These are phyloP conservation scores for Solanum arcanum DNA, from an alignment of 257 asterid genomes.

Conservation along the genomic window DNA sequence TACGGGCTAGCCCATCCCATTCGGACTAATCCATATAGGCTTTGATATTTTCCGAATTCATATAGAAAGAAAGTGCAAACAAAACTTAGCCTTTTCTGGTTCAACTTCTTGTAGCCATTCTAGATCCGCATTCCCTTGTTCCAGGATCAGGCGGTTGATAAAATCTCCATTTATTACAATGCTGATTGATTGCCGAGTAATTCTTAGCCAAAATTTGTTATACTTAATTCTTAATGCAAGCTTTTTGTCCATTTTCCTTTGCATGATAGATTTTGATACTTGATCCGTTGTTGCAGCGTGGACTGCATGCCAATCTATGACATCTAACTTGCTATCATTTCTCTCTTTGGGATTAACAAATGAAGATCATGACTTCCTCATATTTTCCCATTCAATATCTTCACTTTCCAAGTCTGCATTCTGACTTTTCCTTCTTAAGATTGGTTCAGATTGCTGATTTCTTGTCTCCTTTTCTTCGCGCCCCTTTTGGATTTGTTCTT, in stretches of 20 bases:
- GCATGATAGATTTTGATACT: not conserved
- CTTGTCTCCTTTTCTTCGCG: not conserved
- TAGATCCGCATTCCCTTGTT: conserved; percentile 6
- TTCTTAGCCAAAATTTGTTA: not conserved
- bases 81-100: conserved; percentile 8
- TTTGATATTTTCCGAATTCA: not conserved
- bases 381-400: conserved; percentile 3
- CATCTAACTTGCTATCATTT: not conserved
- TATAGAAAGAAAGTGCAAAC: not conserved
- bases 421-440: not conserved
- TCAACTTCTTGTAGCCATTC: conserved; percentile 9
- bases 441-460: not conserved
- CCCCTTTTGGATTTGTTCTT: not conserved
- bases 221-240: conserved; percentile 22
- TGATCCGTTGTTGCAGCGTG: conserved; percentile 3
- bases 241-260: conserved; percentile 14
- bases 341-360: not conserved
- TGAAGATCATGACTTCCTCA: not conserved
- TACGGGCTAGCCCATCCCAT: no score
- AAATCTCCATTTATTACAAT: not conserved
- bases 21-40: no score
- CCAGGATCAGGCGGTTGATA: conserved; percentile 1
- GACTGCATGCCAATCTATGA: conserved; percentile 14
- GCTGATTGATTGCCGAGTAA: not conserved
- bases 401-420: not conserved